Evolutionary conservation across 2,329 filamentous ascomycete genomes (phyloP).

Genomic region (Neopestalotiopsis clavispora): DNA sequence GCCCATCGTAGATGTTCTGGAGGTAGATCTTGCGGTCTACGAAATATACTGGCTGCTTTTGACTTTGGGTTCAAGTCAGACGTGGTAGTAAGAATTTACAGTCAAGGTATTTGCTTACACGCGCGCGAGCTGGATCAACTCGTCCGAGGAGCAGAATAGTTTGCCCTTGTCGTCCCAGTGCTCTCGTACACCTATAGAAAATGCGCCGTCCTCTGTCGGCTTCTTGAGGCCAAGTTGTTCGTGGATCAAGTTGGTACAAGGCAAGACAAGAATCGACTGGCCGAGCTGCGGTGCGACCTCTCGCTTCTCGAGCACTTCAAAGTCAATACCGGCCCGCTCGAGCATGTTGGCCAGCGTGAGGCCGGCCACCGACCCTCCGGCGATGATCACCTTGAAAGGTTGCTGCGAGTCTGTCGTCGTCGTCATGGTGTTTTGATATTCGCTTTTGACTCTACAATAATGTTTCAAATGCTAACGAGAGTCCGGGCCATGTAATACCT

Average conservation of each 20-base stretch:
- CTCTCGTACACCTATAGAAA: constrained; percentile 13
- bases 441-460: not conserved
- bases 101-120: constrained; percentile 4
- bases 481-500: not conserved
- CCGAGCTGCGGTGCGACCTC: constrained; percentile 26
- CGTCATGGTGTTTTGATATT: not conserved
- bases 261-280: constrained; percentile 20
- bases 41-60: constrained; percentile 17
- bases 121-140: constrained; percentile 18
- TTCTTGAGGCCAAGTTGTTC: constrained; percentile 22
- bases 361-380: constrained; percentile 24
- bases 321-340: constrained; percentile 24
- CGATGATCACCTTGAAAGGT: constrained; percentile 20
- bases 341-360: constrained; percentile 24
- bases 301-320: constrained; percentile 25
- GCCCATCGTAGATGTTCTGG: constrained; percentile 20
- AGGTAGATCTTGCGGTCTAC: constrained; percentile 21
- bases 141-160: constrained; percentile 21
- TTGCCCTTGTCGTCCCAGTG: constrained; percentile 22
- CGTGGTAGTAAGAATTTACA: too few relatives aligned
- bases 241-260: constrained; percentile 17
- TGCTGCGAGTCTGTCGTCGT: not conserved
- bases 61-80: not conserved
- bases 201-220: not conserved
- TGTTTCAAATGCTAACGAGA: not conserved